Evolutionary conservation across 805 yeast genomes (phyloP).

Genomic region (Lipomyces orientalis): DNA sequence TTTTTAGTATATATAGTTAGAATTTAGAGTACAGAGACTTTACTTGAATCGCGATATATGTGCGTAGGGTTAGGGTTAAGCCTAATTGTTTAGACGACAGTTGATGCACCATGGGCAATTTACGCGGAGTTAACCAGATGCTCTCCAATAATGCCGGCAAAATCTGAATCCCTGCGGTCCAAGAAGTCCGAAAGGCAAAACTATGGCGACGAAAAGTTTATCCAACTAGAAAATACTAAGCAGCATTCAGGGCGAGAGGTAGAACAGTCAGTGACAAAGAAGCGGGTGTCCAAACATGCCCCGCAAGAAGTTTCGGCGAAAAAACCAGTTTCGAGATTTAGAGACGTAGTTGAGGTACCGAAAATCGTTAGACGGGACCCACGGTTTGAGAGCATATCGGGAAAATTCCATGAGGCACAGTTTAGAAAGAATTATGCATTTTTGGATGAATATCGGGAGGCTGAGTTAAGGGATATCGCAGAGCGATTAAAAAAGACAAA

Average conservation of each 20-base stretch:
- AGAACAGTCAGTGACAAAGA: neutral
- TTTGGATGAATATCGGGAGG: slow-evolving; percentile 80
- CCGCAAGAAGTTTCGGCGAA: slow-evolving; percentile 82
- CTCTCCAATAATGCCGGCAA: neutral
- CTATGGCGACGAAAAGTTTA: neutral
- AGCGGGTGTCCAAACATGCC: slow-evolving; percentile 68
- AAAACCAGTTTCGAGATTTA: slow-evolving; percentile 66
- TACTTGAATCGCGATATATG: too few species aligned
- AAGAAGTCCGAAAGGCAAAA: neutral
- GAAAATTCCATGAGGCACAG: slow-evolving; percentile 72
- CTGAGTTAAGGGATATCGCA: slow-evolving; percentile 59
- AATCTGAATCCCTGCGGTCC: neutral
- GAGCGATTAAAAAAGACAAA: slow-evolving; percentile 51
- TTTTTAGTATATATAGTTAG: too few species aligned
- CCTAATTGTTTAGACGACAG: too few species aligned
- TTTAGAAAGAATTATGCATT: slow-evolving; percentile 82
- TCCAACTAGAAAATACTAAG: neutral
- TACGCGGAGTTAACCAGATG: too few species aligned
- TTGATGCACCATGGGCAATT: too few species aligned
- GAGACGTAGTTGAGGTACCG: slow-evolving; percentile 63
- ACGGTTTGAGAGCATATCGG: slow-evolving; percentile 88
- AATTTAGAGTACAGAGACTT: too few species aligned
- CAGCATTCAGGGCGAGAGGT: neutral
- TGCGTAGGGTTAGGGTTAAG: too few species aligned
- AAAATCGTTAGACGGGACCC: slow-evolving; percentile 63